Evolutionary conservation across 768 basidiomycete species (phyloP), one percentile per base, ranked within the genome.

Genomic region (Leccinum variicolor): DNA sequence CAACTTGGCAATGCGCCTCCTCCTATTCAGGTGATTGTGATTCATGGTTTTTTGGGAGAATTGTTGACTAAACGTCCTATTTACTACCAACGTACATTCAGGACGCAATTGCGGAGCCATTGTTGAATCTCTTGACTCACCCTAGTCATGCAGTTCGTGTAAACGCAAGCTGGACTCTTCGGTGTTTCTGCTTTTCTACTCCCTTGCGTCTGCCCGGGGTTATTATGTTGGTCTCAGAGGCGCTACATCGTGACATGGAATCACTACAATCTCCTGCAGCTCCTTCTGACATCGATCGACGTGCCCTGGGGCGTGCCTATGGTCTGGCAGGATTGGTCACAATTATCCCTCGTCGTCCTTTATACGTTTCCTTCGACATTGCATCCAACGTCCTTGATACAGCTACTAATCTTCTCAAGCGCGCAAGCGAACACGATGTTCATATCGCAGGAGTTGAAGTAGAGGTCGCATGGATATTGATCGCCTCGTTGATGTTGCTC

Each of bases 341-440:
- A 25, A 80, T 93, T 56, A 89, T 96, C 34, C 90, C 92, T 0
- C 83, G 89, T 58, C 83, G 92, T 23, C 94, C 95, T 0, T 79
- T 99, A 1, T 98, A 98, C 64, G 91, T 96, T 47, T 95, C 94
- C 6, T 94, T 94, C 73, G 96, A 98, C 68, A 84, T 95, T 63
- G 87, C 87, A 39, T 85, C 93, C 5, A 95, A 90, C 68, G 89
- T 94, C 17, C 84, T 98, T 55, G 92, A 97, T 66, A 89, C 92
- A 72, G 90, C 96, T 1, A 92, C 90, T 2, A 86, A 89, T 55
- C 81, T 99, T 10, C 81, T 99, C 53, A 98, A 96, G 67, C 84
- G 89, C 33, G 89, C 92, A 1, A 90, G 91, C 8, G 94, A 97
- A 58, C 96, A 98, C 68, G 89, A 95, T 57, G 77, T 98, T 47